Percentiles rank a stretch among this genome's conserved stretches.
Conservation (phyloP, 805 yeast species). For the Wickerhamomyces canadensis region DNA sequence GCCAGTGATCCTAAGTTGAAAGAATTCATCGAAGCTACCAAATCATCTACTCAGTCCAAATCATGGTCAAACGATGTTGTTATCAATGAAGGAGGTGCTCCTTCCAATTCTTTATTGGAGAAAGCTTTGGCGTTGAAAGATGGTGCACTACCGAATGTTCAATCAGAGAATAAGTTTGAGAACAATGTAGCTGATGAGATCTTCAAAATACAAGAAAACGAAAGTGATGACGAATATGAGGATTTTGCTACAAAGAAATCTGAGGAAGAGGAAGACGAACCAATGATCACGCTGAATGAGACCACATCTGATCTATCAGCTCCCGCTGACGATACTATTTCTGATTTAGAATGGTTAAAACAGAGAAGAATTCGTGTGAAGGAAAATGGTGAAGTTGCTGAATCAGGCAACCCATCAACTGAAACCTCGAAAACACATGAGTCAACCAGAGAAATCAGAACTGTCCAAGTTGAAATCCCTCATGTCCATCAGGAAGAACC, state of each 20-base stretch:
- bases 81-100: slow-evolving; percentile 28
- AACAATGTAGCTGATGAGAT: slow-evolving; percentile 22
- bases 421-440: too few species aligned
- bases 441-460: slow-evolving; percentile 5
- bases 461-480: slow-evolving; percentile 7
- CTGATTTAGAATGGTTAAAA: slow-evolving; percentile 86
- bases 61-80: slow-evolving; percentile 61
- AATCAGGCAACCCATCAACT: too few species aligned
- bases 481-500: slow-evolving; percentile 11
- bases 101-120: slow-evolving; percentile 32
- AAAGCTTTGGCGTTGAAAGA: slow-evolving; percentile 33
- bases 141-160: slow-evolving; percentile 13
- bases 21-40: slow-evolving; percentile 81
- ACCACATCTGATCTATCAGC: slow-evolving; percentile 9
- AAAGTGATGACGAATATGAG: slow-evolving; percentile 41
- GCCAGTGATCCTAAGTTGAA: slow-evolving; percentile 59
- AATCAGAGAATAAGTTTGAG: slow-evolving; percentile 11
- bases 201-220: slow-evolving; percentile 28
- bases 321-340: slow-evolving; percentile 40
- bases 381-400: slow-evolving; percentile 33
- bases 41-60: slow-evolving; percentile 61
- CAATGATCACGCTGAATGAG: slow-evolving; percentile 40
- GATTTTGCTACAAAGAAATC: slow-evolving; percentile 24
- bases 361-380: slow-evolving; percentile 67
- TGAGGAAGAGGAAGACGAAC: slow-evolving; percentile 40